Base-by-base conservation (phyloP, 306 rosid species). In the Acacia melanoxylon region DNA sequence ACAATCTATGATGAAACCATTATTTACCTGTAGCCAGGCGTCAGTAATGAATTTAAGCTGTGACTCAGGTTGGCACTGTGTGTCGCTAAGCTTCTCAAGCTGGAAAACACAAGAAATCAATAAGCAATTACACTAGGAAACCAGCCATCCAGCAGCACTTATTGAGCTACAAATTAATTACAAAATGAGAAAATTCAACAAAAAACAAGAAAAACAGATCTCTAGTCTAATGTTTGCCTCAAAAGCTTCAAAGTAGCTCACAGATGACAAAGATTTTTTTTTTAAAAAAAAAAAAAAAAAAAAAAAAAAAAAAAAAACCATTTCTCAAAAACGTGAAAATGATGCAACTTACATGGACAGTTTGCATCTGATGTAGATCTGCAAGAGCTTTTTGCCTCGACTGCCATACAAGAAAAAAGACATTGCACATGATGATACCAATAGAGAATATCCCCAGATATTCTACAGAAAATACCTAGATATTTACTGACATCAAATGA, bases 21-120 rank as follows among this genome's bases (percentile, higher is more conserved):
- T 54, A 72, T 9, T 19, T 86, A 95, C 99, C 96, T 95, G 99
- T 81, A 93, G 89, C 99, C 99, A 95, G 19, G 99, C 98, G 83
- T 95, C 99, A 8, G 94, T 93, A 45, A 95, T 95, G 88, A 95
- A 95, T 89, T 95, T 95, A 71, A 95, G 94, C 89, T 93, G 98
- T 40, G 99, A 89, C 86, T 95, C 98, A 54, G 99, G 99, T 89
- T 92, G 97, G 89, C 98, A 93, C 81, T 93, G 99, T 62, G 81
- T 84, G 86, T 95, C 97, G 58, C 98, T 93, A 76, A 95, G 97
- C 91, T 89, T 95, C 83, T 93, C 98, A 76, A 95, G 88, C 98
- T 95, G 87, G 76, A 77, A 70, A 68, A 45, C 69, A 54, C 54
- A 41, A n/a, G 52, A 56, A 44, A 45, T 77, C 72, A 71, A 63